Evolutionary conservation across 805 yeast genomes (phyloP).

Genomic region (Jamesozyma lodderae): DNA sequence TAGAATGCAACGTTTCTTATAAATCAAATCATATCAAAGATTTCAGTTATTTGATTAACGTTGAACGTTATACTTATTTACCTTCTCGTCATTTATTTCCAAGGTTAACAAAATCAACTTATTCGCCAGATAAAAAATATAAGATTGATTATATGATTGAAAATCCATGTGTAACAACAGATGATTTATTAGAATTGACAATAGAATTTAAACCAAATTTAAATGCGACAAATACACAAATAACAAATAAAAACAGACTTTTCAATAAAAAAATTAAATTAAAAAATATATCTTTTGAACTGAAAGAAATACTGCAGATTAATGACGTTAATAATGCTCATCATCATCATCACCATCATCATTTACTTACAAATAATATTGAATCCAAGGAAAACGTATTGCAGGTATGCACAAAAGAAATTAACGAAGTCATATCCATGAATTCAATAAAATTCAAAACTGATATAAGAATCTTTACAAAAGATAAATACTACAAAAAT

Average conservation of each 20-base stretch:
- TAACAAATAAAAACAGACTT: constrained; percentile 9
- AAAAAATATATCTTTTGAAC: constrained; percentile 38
- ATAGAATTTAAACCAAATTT: constrained; percentile 36
- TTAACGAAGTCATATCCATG: constrained; percentile 21
- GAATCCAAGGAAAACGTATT: constrained; percentile 39
- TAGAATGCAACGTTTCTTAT: constrained; percentile 30
- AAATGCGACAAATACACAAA: constrained; percentile 7
- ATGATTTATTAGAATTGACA: constrained; percentile 37
- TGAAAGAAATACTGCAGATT: constrained; percentile 47
- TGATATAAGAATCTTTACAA: constrained; percentile 21
- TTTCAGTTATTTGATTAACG: constrained; percentile 34
- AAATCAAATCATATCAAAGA: constrained; percentile 7
- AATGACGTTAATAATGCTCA: constrained; percentile 31
- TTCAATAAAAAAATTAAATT: constrained; percentile 31
- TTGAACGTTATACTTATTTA: constrained; percentile 47
- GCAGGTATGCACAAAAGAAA: constrained; percentile 17
- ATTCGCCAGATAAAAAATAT: constrained; percentile 42
- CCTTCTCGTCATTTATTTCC: constrained; percentile 51
- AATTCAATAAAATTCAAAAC: constrained; percentile 23
- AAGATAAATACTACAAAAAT: constrained; percentile 23
- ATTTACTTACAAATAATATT: not conserved
- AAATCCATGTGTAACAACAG: constrained; percentile 49
- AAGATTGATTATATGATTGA: constrained; percentile 40
- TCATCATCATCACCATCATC: constrained; percentile 17
- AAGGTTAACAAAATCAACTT: constrained; percentile 36